Base-by-base conservation (phyloP, 305 asterid genomes). In the Fraxinus latifolia region DNA sequence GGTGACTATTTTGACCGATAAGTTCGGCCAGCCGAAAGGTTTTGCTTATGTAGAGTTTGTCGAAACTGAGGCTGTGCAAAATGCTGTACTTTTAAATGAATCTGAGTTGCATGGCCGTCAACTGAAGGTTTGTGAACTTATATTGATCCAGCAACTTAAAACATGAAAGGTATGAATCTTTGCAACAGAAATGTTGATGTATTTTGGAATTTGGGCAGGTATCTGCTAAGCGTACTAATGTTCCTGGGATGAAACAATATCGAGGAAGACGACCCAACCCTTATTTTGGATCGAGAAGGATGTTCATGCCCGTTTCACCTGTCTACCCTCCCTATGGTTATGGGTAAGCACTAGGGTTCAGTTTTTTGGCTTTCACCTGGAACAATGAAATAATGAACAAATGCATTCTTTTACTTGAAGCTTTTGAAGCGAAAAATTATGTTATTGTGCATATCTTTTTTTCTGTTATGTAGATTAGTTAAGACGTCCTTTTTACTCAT, bases 221-320 rank as follows among this genome's bases (percentile, higher is more conserved):
- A 29, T 89, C 88, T 55, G 91, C 88, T 70, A 91, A 91, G 86
- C 86, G 94, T 77, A 91, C 94, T 44, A 91, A 91, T 84, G 77
- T 91, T 74, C 94, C 94, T 31, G 92, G 94, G 31, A 78, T 89
- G 92, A 91, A 77, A 53, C 93, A 85, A 70, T 81, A 78, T 76
- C 86, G 91, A 7, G 91, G 91, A 73, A 87, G 94, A 85, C 87
- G 88, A 17, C 83, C 89, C 17, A 84, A 79, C 77, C 89, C 89
- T 8, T 87, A 89, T 77, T 78, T 80, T 77, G 90, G 90, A 47
- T 68, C 82, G 7, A 81, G 89, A 71, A 83, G 91, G 80, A 79
- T 84, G 25, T 88, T 81, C 68, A 76, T 85, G 83, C 84, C 91
- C 72, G 84, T 84, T 55, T 85, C 86, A 78, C 85, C 87, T 21